These are phyloP conservation scores for Neurospora tetrasperma DNA, from an alignment of 495 filamentous ascomycete species.

Conservation along the genomic window DNA sequence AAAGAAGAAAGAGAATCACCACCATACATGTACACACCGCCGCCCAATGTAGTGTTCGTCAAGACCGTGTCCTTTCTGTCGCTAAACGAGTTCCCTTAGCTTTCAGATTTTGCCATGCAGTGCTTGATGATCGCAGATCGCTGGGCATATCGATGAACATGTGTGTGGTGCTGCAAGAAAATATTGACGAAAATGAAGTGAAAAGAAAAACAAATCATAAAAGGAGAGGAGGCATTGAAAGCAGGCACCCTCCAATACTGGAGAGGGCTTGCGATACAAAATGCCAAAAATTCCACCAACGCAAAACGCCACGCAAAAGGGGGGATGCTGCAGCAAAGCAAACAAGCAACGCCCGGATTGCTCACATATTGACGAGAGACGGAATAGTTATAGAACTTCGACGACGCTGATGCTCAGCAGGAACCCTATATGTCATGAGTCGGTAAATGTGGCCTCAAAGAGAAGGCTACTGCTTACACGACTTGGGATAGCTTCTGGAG, in stretches of 20 bases:
- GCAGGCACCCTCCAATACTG: neutral
- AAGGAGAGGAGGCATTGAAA: neutral
- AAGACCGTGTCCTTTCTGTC: neutral
- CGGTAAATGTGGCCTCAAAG: conserved; percentile 2
- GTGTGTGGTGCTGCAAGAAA: neutral
- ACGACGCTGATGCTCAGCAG: conserved; percentile 1
- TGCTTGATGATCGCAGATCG: neutral
- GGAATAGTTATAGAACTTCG: neutral
- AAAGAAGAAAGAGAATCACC: neutral
- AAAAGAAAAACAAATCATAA: neutral
- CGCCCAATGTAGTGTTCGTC: neutral
- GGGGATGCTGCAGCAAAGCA: neutral
- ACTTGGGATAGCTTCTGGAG: conserved; percentile 31
- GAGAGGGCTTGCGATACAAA: neutral
- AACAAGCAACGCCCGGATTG: neutral
- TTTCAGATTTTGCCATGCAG: neutral
- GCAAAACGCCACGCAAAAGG: neutral
- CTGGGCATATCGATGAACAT: neutral
- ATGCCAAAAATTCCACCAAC: neutral
- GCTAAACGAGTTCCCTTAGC: neutral
- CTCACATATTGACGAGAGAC: neutral
- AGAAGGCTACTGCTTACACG: conserved; percentile 14
- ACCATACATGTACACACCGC: neutral
- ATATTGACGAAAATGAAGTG: neutral
- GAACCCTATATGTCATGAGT: conserved; percentile 1